A percentile compares a stretch with the other conserved stretches of the same genome.
These are phyloP conservation scores for Globisporangium yorkense DNA, from an alignment of 352 stramenopile species.

Conservation along the genomic window DNA sequence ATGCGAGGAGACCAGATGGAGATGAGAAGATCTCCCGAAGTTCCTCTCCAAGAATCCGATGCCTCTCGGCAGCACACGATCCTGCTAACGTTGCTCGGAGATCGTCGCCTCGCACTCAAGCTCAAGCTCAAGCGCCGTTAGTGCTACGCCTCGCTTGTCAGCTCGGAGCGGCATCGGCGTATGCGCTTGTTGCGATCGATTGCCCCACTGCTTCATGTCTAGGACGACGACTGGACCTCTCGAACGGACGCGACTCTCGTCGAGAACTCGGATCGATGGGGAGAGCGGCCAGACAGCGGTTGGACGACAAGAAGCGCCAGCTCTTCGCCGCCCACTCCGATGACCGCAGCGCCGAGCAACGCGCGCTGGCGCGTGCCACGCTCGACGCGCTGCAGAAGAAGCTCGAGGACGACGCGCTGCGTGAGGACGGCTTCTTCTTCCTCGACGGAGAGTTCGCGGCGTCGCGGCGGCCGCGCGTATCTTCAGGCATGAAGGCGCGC, in stretches of 20 bases:
- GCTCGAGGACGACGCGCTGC: slow-evolving; percentile 51
- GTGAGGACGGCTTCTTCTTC: slow-evolving; percentile 65
- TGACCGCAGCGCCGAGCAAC: slow-evolving; percentile 29
- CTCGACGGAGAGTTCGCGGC: slow-evolving; percentile 36
- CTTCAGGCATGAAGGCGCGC: slow-evolving; percentile 48
- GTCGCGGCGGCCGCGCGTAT: slow-evolving; percentile 29
- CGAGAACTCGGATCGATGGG: slow-evolving; percentile 23
- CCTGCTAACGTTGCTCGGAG: too few relatives aligned
- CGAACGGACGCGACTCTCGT: neutral
- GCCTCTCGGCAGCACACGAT: too few relatives aligned
- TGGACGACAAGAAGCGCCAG: slow-evolving; percentile 36
- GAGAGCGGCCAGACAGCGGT: slow-evolving; percentile 35
- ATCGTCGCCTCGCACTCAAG: too few relatives aligned
- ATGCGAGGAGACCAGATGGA: too few relatives aligned
- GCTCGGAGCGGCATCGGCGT: neutral
- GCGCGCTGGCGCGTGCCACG: slow-evolving; percentile 32
- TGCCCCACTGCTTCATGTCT: neutral
- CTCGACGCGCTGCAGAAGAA: slow-evolving; percentile 53
- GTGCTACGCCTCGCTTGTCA: neutral
- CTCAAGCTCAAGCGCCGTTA: too few relatives aligned
- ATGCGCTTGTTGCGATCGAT: neutral
- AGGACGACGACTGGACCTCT: neutral
- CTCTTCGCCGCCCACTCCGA: slow-evolving; percentile 42
- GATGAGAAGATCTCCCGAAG: too few relatives aligned
- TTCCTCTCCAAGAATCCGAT: too few relatives aligned